Conservation (phyloP, 2,329 filamentous ascomycete genomes). For the Coniochaeta sp. region DNA sequence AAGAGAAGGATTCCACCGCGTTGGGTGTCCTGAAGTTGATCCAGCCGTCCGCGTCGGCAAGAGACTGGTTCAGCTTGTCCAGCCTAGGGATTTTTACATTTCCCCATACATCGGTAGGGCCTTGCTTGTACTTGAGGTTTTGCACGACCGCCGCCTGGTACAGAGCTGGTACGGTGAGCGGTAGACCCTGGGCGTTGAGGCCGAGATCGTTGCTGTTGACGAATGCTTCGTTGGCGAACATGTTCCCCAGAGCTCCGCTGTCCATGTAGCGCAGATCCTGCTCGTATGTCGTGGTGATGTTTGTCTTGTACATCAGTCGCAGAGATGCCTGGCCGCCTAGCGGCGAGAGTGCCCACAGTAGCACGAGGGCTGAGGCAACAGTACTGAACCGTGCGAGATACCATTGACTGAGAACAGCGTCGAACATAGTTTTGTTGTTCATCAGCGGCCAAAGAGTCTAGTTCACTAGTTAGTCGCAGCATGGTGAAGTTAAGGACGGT, state of each 20-base stretch:
- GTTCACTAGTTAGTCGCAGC: not conserved
- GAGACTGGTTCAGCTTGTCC: not conserved
- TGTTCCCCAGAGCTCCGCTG: not conserved
- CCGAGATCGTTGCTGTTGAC: not conserved
- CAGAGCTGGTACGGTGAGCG: not conserved
- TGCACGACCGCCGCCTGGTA: not conserved
- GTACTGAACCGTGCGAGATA: not conserved
- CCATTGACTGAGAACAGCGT: not conserved
- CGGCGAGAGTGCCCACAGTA: conserved; percentile 1
- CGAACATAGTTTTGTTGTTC: conserved; percentile 14
- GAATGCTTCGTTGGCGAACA: not conserved
- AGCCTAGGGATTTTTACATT: conserved; percentile 1
- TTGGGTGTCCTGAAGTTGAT: not conserved
- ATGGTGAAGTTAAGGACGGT: not conserved
- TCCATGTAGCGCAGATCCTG: not conserved
- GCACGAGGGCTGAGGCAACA: not conserved
- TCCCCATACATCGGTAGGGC: not conserved
- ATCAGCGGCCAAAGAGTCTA: conserved; percentile 9
- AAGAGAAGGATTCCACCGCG: not conserved
- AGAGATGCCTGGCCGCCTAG: conserved; percentile 1
- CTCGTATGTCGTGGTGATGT: not conserved
- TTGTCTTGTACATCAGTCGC: conserved; percentile 2
- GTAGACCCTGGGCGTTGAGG: not conserved
- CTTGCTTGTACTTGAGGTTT: not conserved
- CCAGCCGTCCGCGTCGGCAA: conserved; percentile 1